Evolutionary conservation across 441 rosid species (phyloP), one percentile per base, ranked within the genome.

Genomic region (Pelargonium hybrid): DNA sequence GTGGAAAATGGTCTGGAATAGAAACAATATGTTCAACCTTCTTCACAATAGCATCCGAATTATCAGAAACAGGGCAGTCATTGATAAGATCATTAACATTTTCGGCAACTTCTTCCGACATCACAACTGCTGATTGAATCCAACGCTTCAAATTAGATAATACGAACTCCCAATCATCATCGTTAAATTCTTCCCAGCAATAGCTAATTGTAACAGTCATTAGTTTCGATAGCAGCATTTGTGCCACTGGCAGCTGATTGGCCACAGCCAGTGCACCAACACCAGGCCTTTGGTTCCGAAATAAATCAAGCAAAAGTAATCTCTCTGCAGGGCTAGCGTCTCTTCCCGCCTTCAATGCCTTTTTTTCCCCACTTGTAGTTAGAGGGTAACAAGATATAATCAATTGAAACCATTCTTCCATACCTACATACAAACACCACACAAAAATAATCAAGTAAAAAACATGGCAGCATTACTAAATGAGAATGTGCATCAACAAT

Each of bases 41-140:
- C 84, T 77, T 79, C 71, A 75, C 71, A 75, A 77, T 69, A 64
- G 67, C 67, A 74, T 83, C 92, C 18, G 50, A 66, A 68, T 80
- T 79, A 64, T 62, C 77, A 74, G 83, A 77, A 75, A 79, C 72
- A 78, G 89, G 80, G 70, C 80, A 69, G 25, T 75, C 76, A 66
- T 80, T 74, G 63, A 86, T 72, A 72, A 75, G 69, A 76, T 88
- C 89, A 71, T 84, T 89, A 71, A 89, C 87, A 78, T 77, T 89
- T 83, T 92, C 98, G 65, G 92, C 79, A 69, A 83, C 82, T 75
- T 94, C 96, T 84, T 94, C 98, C 91, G 89, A 86, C 69, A 85
- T 79, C 72, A 94, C 91, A 75, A 94, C 98, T 23, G 87, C 91
- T 67, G 96, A 87, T 81, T 94, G 97, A 80, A 90, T 87, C 91